Base-by-base conservation (phyloP, 2,329 filamentous ascomycete species). In the Aulographum hederae region DNA sequence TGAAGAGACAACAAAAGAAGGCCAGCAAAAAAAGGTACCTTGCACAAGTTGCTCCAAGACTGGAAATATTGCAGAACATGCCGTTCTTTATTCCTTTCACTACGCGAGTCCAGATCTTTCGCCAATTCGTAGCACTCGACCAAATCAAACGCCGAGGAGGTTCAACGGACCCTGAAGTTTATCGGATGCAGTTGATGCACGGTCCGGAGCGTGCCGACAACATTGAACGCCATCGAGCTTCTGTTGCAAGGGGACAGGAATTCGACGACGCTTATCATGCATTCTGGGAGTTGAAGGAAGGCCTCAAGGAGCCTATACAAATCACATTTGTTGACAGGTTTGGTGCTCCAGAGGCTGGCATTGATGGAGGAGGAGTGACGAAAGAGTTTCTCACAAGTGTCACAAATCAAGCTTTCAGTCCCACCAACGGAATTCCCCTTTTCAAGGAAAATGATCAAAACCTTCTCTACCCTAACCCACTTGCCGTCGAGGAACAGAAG, bases 241-340 rank as follows among this genome's bases (percentile, higher is more conserved):
- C 72, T 32, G 86, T 98, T 37, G 69, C 72, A 34, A 70, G 89
- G 37, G 75, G 78, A 14, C 66, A 70, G 30, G 66, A 92, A 4
- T 94, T 95, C 46, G 67, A 80, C 13, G 85, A 94, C 55, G 89
- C 89, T 0, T 86, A 75, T 46, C 60, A 75, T 3, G 69, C 84
- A 34, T 94, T 94, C 45, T 94, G 82, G 44, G 53, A 68, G 1
- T 63, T 95, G 4, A 78, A 78, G 0, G 78, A 86, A 11, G 76
- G 74, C 1, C 56, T 98, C 34, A 95, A 95, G 48, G 86, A 95
- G 46, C 82, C 84, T 0, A 93, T 98, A 21, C 82, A 92, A 46
- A 95, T 98, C 45, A 89, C 81, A 0, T 98, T 98, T 50, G 74
- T 94, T 27, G 89, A 98, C 48, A 69, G 84, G 37, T 98, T 92